Base-by-base conservation (phyloP, 2,329 filamentous ascomycete genomes). In the Orbilia oligospora region DNA sequence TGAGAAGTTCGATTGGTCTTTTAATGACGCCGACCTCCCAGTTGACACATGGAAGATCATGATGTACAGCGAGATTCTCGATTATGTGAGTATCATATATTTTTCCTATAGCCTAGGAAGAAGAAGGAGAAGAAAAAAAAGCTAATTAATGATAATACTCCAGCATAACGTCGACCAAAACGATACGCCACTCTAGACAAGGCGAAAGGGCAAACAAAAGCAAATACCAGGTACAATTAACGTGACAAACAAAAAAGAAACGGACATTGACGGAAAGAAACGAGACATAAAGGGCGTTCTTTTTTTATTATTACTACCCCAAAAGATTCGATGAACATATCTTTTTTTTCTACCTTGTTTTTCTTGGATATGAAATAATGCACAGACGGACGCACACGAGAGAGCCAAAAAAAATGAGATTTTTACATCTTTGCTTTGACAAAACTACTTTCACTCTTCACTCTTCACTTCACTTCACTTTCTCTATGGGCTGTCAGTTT, bases 11-110 rank as follows among this genome's bases (percentile, higher is more conserved):
- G 96, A 99, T 84, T 99, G 96, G 96, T 97, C 94, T 68, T 99
- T 99, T 87, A 98, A 98, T 85, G 96, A 99, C 83, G 96, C 95
- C 58, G 96, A 99, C 84, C 87, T 99, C 72, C 95, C 96, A 0
- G 94, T 98, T 64, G 96, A 99, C 84, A 97, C 94, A n/a, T 99
- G 96, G 96, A 99, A 99, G 87, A 97, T 99, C 84, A 99, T 98
- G 96, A 99, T 99, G 96, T 97, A 88, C 84, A 92, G 73, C 48
- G 64, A 53, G 51, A 61, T 66, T 51, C 48, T 69, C 65, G 78
- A 80, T 67, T 80, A 79, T 65, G 75, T 79, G 69, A 76, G 78
- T 70, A 49, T 46, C 10, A 4, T 16, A 24, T 3, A 12, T 18
- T 44, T 36, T 14, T 10, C 48, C 33, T 41, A 10, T 24, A 66